Conservation (phyloP, 176 grass and related monocot species). For the Oryza nivara region DNA sequence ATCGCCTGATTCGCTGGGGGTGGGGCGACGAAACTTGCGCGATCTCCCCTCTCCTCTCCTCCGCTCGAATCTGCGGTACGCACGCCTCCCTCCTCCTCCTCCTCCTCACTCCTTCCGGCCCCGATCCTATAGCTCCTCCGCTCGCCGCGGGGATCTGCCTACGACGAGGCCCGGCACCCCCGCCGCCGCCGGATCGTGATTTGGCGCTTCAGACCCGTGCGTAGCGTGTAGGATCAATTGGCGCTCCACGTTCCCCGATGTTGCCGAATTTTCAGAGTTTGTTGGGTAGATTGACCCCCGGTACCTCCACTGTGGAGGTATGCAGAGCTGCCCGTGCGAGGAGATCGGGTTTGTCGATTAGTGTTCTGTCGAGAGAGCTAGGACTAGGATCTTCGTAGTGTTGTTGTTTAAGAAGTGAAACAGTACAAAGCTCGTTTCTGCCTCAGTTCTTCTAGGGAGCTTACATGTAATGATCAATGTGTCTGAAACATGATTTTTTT, state of each 20-base stretch:
- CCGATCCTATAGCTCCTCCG: not conserved
- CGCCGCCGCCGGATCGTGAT: not conserved
- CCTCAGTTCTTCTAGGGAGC: conserved; percentile 1
- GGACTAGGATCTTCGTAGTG: conserved; percentile 5
- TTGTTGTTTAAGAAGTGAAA: not conserved
- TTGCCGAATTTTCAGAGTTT: not conserved
- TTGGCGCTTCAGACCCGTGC: not conserved
- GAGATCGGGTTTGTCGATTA: not conserved
- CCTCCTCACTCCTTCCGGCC: not conserved
- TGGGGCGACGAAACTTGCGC: not conserved
- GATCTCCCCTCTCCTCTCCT: conserved; percentile 18
- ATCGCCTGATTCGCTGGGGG: conserved; percentile 1
- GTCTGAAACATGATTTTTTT: not conserved
- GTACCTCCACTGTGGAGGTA: not conserved
- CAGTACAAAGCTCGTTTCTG: not conserved
- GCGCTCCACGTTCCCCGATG: not conserved
- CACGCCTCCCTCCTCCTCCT: not conserved
- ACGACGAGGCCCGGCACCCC: not conserved
- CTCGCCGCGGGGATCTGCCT: not conserved
- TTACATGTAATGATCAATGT: not conserved
- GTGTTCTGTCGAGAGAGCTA: not conserved
- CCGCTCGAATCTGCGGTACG: conserved; percentile 36
- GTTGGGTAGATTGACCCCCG: not conserved
- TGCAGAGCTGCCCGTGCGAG: not conserved
- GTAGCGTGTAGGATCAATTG: not conserved